Conservation (phyloP, 495 filamentous ascomycete species). For the Neurospora sp. region DNA sequence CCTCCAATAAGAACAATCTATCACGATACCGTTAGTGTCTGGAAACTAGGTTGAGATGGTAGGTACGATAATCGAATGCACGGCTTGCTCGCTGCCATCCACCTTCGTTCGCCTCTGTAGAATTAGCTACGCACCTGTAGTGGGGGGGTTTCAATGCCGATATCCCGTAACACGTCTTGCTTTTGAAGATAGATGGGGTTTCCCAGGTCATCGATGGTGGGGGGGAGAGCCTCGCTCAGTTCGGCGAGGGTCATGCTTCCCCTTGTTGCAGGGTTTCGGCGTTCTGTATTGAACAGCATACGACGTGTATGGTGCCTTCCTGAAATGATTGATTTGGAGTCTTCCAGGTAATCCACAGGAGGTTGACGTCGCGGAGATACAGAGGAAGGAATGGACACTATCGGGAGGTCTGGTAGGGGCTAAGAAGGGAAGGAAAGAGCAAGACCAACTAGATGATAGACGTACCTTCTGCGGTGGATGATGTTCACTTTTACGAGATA, state of each 20-base stretch:
- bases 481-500: not conserved
- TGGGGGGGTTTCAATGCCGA: not conserved
- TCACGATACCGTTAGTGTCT: not conserved
- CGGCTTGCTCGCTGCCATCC: too few species aligned
- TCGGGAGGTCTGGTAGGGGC: not conserved
- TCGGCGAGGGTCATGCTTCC: not conserved
- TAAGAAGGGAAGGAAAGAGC: not conserved
- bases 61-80: not conserved
- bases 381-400: not conserved
- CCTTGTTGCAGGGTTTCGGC: not conserved
- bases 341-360: not conserved
- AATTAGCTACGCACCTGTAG: not conserved
- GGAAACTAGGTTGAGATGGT: not conserved
- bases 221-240: not conserved
- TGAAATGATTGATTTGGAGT: not conserved
- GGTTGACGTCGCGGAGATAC: not conserved
- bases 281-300: not conserved
- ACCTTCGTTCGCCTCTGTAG: too few species aligned
- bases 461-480: not conserved
- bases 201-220: not conserved
- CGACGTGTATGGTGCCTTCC: not conserved
- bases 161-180: not conserved
- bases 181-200: not conserved
- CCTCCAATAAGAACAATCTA: constrained; percentile 32
- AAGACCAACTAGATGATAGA: not conserved